Conservation (phyloP, 345 rosid species). For the Conringia planisiliqua region DNA sequence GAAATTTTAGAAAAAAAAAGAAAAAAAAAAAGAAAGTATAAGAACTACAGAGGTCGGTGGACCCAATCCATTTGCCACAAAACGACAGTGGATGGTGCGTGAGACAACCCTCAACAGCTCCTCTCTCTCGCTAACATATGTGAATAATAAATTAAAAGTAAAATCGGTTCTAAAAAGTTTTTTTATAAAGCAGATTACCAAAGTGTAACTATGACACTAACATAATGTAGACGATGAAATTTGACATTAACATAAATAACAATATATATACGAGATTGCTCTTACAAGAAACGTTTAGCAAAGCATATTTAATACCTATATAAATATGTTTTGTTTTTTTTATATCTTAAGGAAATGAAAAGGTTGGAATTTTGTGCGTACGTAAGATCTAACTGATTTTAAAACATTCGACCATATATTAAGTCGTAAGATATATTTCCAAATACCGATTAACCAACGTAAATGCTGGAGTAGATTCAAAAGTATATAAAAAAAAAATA, state of each 20-base stretch:
- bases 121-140: conserved; percentile 36
- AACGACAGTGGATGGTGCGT: conserved; percentile 63
- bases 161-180: neutral
- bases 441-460: neutral
- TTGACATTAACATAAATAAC: neutral
- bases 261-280: neutral
- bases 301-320: neutral
- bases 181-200: neutral
- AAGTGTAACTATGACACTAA: neutral
- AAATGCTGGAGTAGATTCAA: neutral
- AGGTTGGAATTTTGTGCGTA: conserved; percentile 9
- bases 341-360: neutral
- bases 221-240: neutral
- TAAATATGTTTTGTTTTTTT: neutral
- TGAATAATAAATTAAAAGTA: neutral
- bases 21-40: conserved; percentile 27
- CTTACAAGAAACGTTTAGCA: neutral
- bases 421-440: too few species aligned
- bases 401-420: too few species aligned
- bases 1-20: conserved; percentile 7
- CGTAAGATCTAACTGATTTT: too few species aligned
- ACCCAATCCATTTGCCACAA: conserved; percentile 66
- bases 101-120: conserved; percentile 61
- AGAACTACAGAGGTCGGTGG: conserved; percentile 64
- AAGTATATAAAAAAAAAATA: neutral